A percentile compares a stretch with the other conserved stretches of the same genome.
These are phyloP conservation scores for Murraya koenigii DNA, from an alignment of 345 rosid species.

Conservation along the genomic window DNA sequence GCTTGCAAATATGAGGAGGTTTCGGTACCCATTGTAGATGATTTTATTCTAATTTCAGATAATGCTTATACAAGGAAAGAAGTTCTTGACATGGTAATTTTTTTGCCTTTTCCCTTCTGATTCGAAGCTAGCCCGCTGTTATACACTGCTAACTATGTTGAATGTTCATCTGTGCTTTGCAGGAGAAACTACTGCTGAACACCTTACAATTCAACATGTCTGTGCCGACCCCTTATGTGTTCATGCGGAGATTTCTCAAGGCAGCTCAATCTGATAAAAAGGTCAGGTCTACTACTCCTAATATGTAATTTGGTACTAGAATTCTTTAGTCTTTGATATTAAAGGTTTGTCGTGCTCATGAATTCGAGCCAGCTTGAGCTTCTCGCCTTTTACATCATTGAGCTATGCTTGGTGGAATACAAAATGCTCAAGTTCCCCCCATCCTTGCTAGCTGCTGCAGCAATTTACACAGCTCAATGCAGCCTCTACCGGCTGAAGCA, in stretches of 20 bases:
- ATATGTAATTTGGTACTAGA: not conserved
- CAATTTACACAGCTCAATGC: slow-evolving; percentile 63
- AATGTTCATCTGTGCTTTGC: slow-evolving; percentile 14
- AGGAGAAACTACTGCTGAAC: slow-evolving; percentile 83
- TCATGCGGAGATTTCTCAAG: slow-evolving; percentile 88
- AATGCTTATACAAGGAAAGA: slow-evolving; percentile 83
- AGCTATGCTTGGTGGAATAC: slow-evolving; percentile 68
- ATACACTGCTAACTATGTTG: not conserved
- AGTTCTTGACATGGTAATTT: slow-evolving; percentile 82
- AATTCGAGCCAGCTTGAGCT: slow-evolving; percentile 64
- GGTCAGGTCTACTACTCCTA: slow-evolving; percentile 34
- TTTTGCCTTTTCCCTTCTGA: not conserved
- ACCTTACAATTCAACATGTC: slow-evolving; percentile 76
- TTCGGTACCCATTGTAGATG: slow-evolving; percentile 90
- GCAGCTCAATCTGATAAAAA: slow-evolving; percentile 82
- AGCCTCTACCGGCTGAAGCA: slow-evolving; percentile 33
- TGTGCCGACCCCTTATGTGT: slow-evolving; percentile 84
- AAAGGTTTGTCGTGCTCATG: not conserved
- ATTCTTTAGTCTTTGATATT: not conserved
- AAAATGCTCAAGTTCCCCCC: slow-evolving; percentile 61
- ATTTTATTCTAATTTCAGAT: slow-evolving; percentile 86
- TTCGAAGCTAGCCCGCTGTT: no score
- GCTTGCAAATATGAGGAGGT: slow-evolving; percentile 99
- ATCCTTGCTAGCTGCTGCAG: slow-evolving; percentile 61
- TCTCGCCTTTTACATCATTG: slow-evolving; percentile 61